Conservation (phyloP, 768 basidiomycete species). For the Boletus eberwhitei region DNA sequence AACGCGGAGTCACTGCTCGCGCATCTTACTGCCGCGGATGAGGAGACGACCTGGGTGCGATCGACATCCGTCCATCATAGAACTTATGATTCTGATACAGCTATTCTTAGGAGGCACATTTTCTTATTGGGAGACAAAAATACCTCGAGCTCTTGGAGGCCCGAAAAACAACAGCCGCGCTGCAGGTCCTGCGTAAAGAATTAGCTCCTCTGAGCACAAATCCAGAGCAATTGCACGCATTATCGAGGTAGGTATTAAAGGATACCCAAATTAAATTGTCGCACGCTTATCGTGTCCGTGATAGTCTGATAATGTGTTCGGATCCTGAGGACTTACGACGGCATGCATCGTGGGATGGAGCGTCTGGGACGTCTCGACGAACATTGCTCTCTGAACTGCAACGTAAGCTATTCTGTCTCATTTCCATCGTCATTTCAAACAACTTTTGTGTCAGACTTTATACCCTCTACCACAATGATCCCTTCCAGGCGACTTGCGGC, state of each 20-base stretch:
- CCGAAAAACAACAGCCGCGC: constrained; percentile 72
- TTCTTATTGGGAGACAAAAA: constrained; percentile 92
- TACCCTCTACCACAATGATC: constrained; percentile 90
- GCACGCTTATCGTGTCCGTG: constrained; percentile 15
- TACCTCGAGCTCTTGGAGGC: constrained; percentile 90
- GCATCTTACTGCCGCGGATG: constrained; percentile 64
- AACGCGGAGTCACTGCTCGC: constrained; percentile 70
- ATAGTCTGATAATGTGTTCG: constrained; percentile 89
- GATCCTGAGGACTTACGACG: constrained; percentile 78
- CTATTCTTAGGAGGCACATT: constrained; percentile 64
- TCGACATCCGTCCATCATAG: constrained; percentile 24
- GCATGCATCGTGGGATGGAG: constrained; percentile 88
- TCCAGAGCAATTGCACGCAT: constrained; percentile 74
- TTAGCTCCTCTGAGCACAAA: constrained; percentile 80
- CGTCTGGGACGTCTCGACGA: constrained; percentile 71
- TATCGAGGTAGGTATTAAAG: constrained; percentile 69
- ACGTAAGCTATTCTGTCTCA: constrained; percentile 45
- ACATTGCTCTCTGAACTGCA: constrained; percentile 77
- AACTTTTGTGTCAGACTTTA: constrained; percentile 56
- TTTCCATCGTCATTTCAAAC: neutral
- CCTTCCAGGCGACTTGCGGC: constrained; percentile 85
- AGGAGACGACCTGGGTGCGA: constrained; percentile 65
- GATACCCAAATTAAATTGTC: constrained; percentile 7
- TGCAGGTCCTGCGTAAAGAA: constrained; percentile 84
- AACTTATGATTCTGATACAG: constrained; percentile 18